A percentile compares a stretch with the other conserved stretches of the same genome.
phyloP scores from a whole-genome alignment of 2,329 filamentous ascomycete genomes.

The Malbranchea cinnamomea region DNA sequence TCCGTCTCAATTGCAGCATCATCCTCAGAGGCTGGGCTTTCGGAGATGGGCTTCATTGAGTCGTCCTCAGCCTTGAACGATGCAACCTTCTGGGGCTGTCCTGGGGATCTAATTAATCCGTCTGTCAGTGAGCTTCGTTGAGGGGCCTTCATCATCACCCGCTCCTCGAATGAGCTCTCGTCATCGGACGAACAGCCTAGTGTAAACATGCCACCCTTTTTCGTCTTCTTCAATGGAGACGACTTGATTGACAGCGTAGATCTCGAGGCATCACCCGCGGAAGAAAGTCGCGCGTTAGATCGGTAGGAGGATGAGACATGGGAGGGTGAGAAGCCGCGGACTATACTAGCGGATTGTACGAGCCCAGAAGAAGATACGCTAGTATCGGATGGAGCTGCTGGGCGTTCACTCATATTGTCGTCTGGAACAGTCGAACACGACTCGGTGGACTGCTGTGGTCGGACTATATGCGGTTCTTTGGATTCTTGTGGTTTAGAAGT shows the following conservation, averaged over 20 bases:
- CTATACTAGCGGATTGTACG: slow-evolving; percentile 50
- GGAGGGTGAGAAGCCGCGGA: slow-evolving; percentile 74
- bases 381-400: slow-evolving; percentile 39
- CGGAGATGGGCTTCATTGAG: slow-evolving; percentile 48
- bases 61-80: slow-evolving; percentile 61
- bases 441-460: slow-evolving; percentile 35
- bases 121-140: slow-evolving; percentile 42
- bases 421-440: slow-evolving; percentile 44
- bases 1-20: slow-evolving; percentile 46
- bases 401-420: slow-evolving; percentile 30
- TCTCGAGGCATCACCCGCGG: slow-evolving; percentile 33
- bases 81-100: slow-evolving; percentile 53
- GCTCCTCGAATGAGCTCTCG: slow-evolving; percentile 55
- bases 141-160: slow-evolving; percentile 37
- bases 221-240: slow-evolving; percentile 40
- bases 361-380: slow-evolving; percentile 45
- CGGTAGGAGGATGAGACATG: slow-evolving; percentile 55
- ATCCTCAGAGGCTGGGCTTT: slow-evolving; percentile 36
- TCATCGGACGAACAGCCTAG: slow-evolving; percentile 81
- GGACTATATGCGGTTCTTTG: slow-evolving; percentile 19
- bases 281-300: slow-evolving; percentile 41
- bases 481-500: slow-evolving; percentile 16
- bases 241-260: slow-evolving; percentile 48
- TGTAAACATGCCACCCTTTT: slow-evolving; percentile 52
- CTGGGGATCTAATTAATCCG: slow-evolving; percentile 33